Base-by-base conservation (phyloP, 2,329 filamentous ascomycete species). In the Lachnellula hyalina region DNA sequence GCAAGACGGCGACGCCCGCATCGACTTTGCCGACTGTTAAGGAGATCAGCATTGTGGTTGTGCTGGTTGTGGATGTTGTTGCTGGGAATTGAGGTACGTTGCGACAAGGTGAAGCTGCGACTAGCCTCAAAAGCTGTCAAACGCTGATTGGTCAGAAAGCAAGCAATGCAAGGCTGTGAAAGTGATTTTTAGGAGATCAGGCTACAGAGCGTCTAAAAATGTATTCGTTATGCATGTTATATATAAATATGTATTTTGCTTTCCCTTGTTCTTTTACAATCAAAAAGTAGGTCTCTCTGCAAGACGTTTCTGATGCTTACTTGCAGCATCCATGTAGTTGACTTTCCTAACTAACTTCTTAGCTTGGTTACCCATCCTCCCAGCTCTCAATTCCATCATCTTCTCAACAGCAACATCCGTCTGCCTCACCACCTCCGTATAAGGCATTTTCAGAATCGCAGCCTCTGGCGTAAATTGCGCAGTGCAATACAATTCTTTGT, bases 21-120 rank as follows among this genome's bases (percentile, higher is more conserved):
- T 99, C 94, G 75, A 99, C 94, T 78, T 99, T 99, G 79, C 94
- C 94, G 74, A 99, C 94, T 49, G 93, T 97, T 71, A 99, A 82
- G 63, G 94, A 97, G 75, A 99, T 90, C 69, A 97, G 82, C 94
- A 99, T 97, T n/a, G 54, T 65, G 51, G 51, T 23, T 56, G 52
- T 36, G 47, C 36, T 50, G 35, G 47, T 51, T 55, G 32, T 55
- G 40, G 41, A 19, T 50, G 23, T 47, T 45, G 51, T 14, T 47
- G 44, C 21, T 34, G 15, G 55, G 47, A 32, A 46, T 25, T 49
- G 40, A 58, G 54, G 54, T 61, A 63, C 52, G 58, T 62, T 64
- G 61, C 61, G 63, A 63, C 57, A 59, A 60, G 51, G 56, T 47
- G 32, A 23, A 55, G 53, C 44, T 57, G 52, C 28, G 52, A 50